Base-by-base conservation (phyloP, 2,329 filamentous ascomycete genomes). In the Rugonectria rugulosa region DNA sequence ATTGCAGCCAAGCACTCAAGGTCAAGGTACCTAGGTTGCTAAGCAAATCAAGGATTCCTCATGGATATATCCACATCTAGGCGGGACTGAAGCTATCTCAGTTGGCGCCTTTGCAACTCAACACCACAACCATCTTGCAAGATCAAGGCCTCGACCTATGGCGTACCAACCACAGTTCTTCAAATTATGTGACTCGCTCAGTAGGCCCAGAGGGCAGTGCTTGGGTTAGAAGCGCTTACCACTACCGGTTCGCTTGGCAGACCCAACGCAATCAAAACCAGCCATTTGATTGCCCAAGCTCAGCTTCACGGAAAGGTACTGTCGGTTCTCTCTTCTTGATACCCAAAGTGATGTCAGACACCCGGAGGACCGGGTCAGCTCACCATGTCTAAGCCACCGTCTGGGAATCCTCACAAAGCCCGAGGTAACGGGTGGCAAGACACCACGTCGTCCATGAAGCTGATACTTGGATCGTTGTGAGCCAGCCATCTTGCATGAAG, bases 171-270 rank as follows among this genome's bases (percentile, higher is more conserved):
- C 34, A 53, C 12, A 20, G 42, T 26, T 51, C 27, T 27, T 19
- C 29, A 38, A 52, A 17, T 29, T 31, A 23, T 38, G 12, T 23
- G 36, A 21, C 31, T 44, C 38, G 19, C 32, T 43, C 17, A 34
- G n/a, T 29, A 27, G 53, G 42, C 48, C 48, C 47, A 53, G 43
- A 43, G 48, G 53, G 53, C 53, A 42, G 48, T 56, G 53, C 53
- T 53, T 12, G 19, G 36, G 21, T 12, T 12, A 20, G 47, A 23
- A 19, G 32, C 26, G 42, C 26, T 36, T 23, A 45, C 36, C 29
- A 29, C 37, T 46, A 10, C 11, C 14, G 19, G 19, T 26, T 40
- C 41, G 34, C 9, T 8, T n/a, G n/a, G 10, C 17, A 9, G 17
- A 21, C 20, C 21, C 19, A n/a, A 32, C 32, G 31, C 20, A n/a